Conservation (phyloP, 495 filamentous ascomycete genomes). For the Aspergillus taichungensis region DNA sequence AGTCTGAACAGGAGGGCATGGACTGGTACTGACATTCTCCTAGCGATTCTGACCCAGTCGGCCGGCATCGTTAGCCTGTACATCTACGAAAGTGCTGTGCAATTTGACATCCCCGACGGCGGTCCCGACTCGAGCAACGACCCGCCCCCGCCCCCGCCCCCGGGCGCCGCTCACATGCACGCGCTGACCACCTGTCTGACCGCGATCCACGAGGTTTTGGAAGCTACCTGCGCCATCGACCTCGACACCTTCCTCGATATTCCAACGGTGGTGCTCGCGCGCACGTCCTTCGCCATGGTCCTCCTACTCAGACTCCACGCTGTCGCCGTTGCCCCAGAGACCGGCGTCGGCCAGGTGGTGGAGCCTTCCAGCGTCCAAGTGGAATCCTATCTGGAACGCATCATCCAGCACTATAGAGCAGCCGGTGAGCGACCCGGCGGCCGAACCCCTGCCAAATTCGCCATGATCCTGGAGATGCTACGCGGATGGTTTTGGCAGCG, state of each 20-base stretch:
- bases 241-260: slow-evolving; percentile 55
- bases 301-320: slow-evolving; percentile 84
- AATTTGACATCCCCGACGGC: slow-evolving; percentile 54
- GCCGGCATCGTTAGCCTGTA: slow-evolving; percentile 57
- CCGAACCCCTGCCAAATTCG: slow-evolving; percentile 66
- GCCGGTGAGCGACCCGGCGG: slow-evolving; percentile 57
- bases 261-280: slow-evolving; percentile 69
- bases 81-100: slow-evolving; percentile 79
- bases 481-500: slow-evolving; percentile 58
- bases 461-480: slow-evolving; percentile 65
- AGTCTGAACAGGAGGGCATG: neutral
- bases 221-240: slow-evolving; percentile 55
- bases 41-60: slow-evolving; percentile 23
- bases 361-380: slow-evolving; percentile 64
- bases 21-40: slow-evolving; percentile 4
- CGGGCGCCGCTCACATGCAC: slow-evolving; percentile 57
- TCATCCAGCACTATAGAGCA: slow-evolving; percentile 57
- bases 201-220: slow-evolving; percentile 66
- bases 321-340: slow-evolving; percentile 56
- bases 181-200: slow-evolving; percentile 64
- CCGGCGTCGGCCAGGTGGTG: slow-evolving; percentile 68
- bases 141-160: slow-evolving; percentile 29
- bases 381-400: slow-evolving; percentile 60
- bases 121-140: slow-evolving; percentile 14
- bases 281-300: slow-evolving; percentile 75